Conservation (phyloP, 306 rosid genomes). For the Geum urbanum region DNA sequence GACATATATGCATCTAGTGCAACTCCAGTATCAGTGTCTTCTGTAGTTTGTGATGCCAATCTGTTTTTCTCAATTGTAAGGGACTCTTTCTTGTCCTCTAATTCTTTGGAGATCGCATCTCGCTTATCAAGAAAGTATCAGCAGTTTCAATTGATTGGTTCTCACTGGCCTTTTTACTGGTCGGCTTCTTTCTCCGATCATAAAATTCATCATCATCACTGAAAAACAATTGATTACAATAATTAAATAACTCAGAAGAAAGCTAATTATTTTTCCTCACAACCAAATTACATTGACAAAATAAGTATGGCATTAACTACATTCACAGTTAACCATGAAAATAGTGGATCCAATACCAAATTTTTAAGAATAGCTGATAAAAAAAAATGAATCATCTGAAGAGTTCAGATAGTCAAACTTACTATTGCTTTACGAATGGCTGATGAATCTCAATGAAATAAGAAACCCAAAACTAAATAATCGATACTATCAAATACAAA, state of each 20-base stretch:
- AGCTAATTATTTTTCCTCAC: not conserved
- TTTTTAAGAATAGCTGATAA: not conserved
- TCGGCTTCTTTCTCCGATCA: constrained; percentile 75
- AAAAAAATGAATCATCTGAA: not conserved
- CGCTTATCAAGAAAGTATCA: constrained; percentile 78
- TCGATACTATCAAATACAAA: not conserved
- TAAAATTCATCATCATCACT: constrained; percentile 96
- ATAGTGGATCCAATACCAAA: not conserved
- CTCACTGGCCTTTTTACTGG: constrained; percentile 49
- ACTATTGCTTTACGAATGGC: too few relatives aligned
- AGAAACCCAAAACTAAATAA: not conserved
- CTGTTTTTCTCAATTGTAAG: constrained; percentile 54
- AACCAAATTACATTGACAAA: not conserved
- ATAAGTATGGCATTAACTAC: not conserved
- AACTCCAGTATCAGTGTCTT: constrained; percentile 54
- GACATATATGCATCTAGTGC: constrained; percentile 90
- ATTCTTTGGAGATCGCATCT: constrained; percentile 66
- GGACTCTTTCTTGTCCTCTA: constrained; percentile 57
- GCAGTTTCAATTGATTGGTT: constrained; percentile 78
- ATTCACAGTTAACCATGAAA: not conserved
- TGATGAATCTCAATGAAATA: too few relatives aligned
- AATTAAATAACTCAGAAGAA: not conserved
- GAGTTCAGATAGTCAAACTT: not conserved
- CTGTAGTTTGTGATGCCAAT: constrained; percentile 34
- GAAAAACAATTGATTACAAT: constrained; percentile 28